A percentile compares a stretch with the other conserved stretches of the same genome.
Evolutionary conservation across 169 alveolate genomes (phyloP).

Genomic region (Cardiosporidium cionae): DNA sequence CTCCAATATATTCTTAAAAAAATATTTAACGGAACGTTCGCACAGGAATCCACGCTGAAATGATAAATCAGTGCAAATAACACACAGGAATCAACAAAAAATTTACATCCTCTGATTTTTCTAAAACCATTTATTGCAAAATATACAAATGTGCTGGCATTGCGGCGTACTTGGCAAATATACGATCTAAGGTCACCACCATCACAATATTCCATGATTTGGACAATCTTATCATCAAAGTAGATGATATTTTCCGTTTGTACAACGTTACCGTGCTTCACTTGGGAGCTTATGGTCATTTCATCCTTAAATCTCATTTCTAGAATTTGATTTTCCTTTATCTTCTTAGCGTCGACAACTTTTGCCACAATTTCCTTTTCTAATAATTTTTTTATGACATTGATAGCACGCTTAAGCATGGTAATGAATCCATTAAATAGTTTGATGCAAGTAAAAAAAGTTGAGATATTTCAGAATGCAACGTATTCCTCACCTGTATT

Average conservation of each 20-base stretch:
- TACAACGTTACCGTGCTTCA: not conserved
- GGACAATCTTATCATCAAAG: not conserved
- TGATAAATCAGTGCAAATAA: too few species aligned
- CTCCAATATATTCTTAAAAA: slow-evolving; percentile 69
- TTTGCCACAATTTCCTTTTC: not conserved
- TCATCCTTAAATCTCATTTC: not conserved
- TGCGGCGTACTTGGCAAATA: not conserved
- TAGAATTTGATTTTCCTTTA: not conserved
- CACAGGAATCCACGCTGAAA: slow-evolving; percentile 60
- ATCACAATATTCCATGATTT: not conserved
- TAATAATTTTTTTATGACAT: too few species aligned
- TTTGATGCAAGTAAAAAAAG: too few species aligned
- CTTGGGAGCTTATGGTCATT: not conserved
- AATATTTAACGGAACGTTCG: slow-evolving; percentile 72
- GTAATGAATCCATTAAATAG: too few species aligned
- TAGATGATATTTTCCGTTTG: not conserved
- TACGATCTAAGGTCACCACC: not conserved
- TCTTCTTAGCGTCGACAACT: not conserved
- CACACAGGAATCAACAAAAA: too few species aligned
- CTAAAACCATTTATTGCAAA: too few species aligned
- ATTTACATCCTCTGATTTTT: too few species aligned
- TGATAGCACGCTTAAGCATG: too few species aligned
- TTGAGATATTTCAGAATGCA: too few species aligned
- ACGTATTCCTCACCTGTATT: too few species aligned
- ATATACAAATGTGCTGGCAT: not conserved